Conservation (phyloP, 2,329 filamentous ascomycete genomes). For the Coniella vitis region DNA sequence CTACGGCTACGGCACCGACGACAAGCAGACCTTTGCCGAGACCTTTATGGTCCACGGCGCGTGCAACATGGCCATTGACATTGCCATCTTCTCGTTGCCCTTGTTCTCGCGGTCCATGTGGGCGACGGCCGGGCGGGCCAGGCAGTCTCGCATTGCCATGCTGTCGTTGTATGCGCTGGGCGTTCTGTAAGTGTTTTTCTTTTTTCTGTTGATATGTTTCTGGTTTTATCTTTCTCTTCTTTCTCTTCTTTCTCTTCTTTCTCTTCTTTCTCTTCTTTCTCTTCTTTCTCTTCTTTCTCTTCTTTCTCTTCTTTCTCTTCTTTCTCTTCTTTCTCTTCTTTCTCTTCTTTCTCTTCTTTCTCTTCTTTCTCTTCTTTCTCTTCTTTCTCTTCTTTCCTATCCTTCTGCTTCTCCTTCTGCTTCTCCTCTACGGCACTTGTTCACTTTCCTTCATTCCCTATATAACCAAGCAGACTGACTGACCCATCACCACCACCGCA, state of each 20-base stretch:
- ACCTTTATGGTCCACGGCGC: slow-evolving; percentile 12
- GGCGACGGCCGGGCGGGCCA: slow-evolving; percentile 4
- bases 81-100: slow-evolving; percentile 10
- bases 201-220: background rate
- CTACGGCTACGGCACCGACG: slow-evolving; percentile 9
- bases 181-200: slow-evolving; percentile 14
- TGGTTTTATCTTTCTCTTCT: background rate
- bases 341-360: too few species aligned
- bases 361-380: too few species aligned
- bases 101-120: slow-evolving; percentile 12
- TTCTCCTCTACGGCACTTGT: too few species aligned
- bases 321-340: too few species aligned
- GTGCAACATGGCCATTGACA: slow-evolving; percentile 12
- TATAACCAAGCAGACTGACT: background rate
- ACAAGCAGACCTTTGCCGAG: background rate
- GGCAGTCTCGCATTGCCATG: slow-evolving; percentile 8
- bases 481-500: background rate
- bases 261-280: too few species aligned
- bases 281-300: too few species aligned
- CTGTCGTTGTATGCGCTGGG: slow-evolving; percentile 7
- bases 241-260: background rate
- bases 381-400: too few species aligned
- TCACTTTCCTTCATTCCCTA: too few species aligned
- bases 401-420: too few species aligned
- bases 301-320: too few species aligned